phyloP scores from a whole-genome alignment of 1,284 basidiomycete species.

The Papiliotrema laurentii region DNA sequence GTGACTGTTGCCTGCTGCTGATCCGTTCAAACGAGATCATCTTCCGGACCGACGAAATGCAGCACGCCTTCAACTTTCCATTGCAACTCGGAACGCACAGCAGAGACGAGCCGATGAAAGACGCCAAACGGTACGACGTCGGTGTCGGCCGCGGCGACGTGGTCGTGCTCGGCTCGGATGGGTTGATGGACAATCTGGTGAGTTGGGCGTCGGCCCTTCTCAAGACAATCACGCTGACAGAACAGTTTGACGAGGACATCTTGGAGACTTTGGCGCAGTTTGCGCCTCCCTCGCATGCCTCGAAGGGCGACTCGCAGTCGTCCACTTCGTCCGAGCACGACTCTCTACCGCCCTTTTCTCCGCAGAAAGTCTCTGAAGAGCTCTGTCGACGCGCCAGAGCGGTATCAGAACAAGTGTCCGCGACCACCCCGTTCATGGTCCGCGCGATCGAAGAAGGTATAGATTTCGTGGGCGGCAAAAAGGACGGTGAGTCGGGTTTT shows the following conservation, averaged over 20 bases:
- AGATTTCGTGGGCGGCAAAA: constrained; percentile 49
- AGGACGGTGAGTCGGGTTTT: constrained; percentile 30
- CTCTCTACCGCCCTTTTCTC: constrained; percentile 48
- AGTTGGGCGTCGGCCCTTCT: constrained; percentile 8
- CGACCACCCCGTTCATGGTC: constrained; percentile 54
- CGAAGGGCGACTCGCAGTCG: constrained; percentile 1
- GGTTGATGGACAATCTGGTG: constrained; percentile 80
- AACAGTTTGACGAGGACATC: constrained; percentile 82
- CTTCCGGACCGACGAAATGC: constrained; percentile 90
- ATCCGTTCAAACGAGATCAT: constrained; percentile 71
- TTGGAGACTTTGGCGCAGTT: constrained; percentile 79
- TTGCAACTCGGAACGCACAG: constrained; percentile 78
- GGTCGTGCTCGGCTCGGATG: constrained; percentile 83
- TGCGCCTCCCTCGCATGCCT: constrained; percentile 37
- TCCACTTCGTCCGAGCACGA: neutral
- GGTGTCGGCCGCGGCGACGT: constrained; percentile 82
- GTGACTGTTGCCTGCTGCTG: constrained; percentile 85
- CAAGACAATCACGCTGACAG: neutral
- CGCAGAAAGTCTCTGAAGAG: constrained; percentile 54
- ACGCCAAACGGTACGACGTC: constrained; percentile 69
- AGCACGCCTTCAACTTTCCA: constrained; percentile 92
- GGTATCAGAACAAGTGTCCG: constrained; percentile 52
- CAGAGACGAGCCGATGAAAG: constrained; percentile 61
- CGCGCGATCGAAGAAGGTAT: constrained; percentile 55
- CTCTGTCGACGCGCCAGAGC: constrained; percentile 52